phyloP scores from a whole-genome alignment of 2,329 filamentous ascomycete genomes.

The Fulvia fulva region DNA sequence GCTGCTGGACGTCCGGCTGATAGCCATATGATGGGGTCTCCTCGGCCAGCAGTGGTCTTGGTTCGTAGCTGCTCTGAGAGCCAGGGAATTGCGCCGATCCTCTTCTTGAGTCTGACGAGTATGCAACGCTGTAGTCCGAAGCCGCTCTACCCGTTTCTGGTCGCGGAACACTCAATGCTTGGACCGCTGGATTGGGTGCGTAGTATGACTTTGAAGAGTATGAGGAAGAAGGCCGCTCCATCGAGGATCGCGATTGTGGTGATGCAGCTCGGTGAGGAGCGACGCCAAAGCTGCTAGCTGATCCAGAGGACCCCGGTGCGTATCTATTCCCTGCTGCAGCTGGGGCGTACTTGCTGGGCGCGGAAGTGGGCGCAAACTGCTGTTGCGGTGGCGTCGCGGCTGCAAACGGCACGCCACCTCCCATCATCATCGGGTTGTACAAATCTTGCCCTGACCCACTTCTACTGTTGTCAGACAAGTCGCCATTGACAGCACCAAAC shows the following conservation, averaged over 20 bases:
- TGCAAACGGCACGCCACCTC: conserved; percentile 31
- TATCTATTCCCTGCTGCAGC: conserved; percentile 14
- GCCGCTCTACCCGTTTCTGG: conserved; percentile 25
- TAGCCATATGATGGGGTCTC: conserved; percentile 21
- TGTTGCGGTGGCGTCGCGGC: conserved; percentile 11
- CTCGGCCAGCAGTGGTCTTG: conserved; percentile 26
- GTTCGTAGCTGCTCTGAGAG: conserved; percentile 30
- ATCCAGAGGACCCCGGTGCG: conserved; percentile 20
- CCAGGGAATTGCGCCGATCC: conserved; percentile 25
- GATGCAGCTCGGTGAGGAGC: conserved; percentile 16
- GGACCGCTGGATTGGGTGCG: conserved; percentile 20
- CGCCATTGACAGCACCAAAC: conserved; percentile 76
- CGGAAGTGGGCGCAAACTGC: conserved; percentile 20
- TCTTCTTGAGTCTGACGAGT: conserved; percentile 28
- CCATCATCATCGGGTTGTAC: conserved; percentile 55
- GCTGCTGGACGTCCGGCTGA: conserved; percentile 6
- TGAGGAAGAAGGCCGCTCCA: conserved; percentile 16
- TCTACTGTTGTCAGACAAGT: conserved; percentile 44
- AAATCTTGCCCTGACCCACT: conserved; percentile 61
- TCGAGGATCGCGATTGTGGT: conserved; percentile 14
- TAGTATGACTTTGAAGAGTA: conserved; percentile 17
- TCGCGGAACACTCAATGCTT: conserved; percentile 25
- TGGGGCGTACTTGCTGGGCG: conserved; percentile 31
- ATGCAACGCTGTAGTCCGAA: conserved; percentile 30
- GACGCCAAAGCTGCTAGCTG: conserved; percentile 10